A percentile compares a stretch with the other conserved stretches of the same genome.
phyloP scores from a whole-genome alignment of 768 basidiomycete genomes.

The Podaxis rugospora region DNA sequence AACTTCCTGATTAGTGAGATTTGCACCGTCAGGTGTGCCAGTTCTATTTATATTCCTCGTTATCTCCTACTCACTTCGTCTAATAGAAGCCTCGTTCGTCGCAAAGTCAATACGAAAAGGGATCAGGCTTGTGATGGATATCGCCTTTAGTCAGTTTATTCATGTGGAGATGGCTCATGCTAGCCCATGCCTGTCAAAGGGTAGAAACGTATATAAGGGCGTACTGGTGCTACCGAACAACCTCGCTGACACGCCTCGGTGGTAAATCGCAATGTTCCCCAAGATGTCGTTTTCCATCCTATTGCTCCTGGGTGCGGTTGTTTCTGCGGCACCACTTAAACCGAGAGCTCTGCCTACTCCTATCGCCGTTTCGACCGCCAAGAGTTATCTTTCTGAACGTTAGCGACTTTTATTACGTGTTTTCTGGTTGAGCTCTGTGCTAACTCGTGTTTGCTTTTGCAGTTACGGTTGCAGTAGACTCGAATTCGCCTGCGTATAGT shows the following conservation, averaged over 20 bases:
- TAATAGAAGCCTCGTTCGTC: not conserved
- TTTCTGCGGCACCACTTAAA: constrained; percentile 14
- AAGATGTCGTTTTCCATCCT: not conserved
- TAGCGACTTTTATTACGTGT: constrained; percentile 3
- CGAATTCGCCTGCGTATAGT: constrained; percentile 29
- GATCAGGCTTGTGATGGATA: not conserved
- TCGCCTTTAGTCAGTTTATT: not conserved
- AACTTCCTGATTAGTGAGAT: not conserved
- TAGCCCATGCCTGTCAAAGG: not conserved
- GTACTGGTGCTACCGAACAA: not conserved
- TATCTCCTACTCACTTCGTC: not conserved
- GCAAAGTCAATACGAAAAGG: not conserved
- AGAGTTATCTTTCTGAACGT: constrained; percentile 29
- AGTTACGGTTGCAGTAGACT: constrained; percentile 31
- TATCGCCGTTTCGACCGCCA: constrained; percentile 28
- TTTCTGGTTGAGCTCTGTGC: not conserved
- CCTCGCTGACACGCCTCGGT: not conserved
- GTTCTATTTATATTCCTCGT: not conserved
- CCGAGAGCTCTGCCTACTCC: constrained; percentile 28
- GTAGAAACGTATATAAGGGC: not conserved
- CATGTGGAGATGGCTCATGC: not conserved
- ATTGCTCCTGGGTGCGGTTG: constrained; percentile 15
- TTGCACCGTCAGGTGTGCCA: not conserved
- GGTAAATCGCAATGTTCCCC: not conserved
- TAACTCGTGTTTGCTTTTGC: not conserved